Evolutionary conservation across 441 rosid species (phyloP).

Genomic region (Aquilaria agallochum): DNA sequence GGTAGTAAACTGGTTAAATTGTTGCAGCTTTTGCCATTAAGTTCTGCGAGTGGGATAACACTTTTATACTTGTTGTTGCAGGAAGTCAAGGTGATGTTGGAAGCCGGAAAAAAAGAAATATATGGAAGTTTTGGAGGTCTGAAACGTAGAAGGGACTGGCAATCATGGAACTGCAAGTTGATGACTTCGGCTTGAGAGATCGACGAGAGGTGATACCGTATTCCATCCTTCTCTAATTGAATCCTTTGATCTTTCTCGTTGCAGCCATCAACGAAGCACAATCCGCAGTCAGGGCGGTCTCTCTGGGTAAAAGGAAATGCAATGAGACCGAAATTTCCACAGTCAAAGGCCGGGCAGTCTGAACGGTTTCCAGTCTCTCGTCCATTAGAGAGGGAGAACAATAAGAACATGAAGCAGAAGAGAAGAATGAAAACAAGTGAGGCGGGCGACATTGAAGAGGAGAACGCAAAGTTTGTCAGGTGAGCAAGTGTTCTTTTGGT

Average conservation of each 20-base stretch:
- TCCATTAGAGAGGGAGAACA: constrained; percentile 9
- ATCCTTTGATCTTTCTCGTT: constrained; percentile 5
- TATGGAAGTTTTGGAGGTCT: constrained; percentile 27
- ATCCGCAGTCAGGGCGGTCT: constrained; percentile 22
- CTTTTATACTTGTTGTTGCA: constrained; percentile 12
- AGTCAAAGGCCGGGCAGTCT: constrained; percentile 12
- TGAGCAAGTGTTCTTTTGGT: no score
- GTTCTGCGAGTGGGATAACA: neutral
- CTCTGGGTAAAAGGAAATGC: constrained; percentile 22
- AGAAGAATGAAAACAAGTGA: neutral
- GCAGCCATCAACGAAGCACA: constrained; percentile 23
- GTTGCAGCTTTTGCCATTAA: constrained; percentile 10
- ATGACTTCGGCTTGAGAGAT: constrained; percentile 29
- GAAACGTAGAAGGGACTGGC: constrained; percentile 21
- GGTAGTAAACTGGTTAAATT: neutral
- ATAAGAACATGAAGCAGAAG: neutral
- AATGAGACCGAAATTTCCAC: constrained; percentile 22
- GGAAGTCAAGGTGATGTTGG: constrained; percentile 15
- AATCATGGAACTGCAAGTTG: constrained; percentile 1
- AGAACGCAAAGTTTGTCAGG: no score
- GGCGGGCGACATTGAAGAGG: neutral
- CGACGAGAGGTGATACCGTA: constrained; percentile 16
- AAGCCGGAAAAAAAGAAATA: constrained; percentile 6
- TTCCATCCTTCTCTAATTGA: constrained; percentile 18
- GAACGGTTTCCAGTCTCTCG: neutral